Conservation (phyloP, 2,329 filamentous ascomycete species). For the Rutstroemia sydowiana region DNA sequence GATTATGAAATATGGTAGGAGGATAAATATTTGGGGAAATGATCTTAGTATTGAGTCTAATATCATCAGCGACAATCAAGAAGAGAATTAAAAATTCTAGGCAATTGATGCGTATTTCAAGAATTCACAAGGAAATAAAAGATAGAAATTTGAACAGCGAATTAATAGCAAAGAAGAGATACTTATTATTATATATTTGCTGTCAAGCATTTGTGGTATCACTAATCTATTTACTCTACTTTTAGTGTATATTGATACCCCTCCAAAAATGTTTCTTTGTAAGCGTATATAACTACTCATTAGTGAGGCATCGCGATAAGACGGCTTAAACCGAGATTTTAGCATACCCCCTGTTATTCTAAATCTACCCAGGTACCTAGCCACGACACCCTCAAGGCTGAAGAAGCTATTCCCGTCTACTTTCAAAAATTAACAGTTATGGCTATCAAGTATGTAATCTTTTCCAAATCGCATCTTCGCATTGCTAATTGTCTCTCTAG, state of each 20-base stretch:
- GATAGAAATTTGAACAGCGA: not conserved
- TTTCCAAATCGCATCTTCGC: not conserved
- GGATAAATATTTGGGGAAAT: not conserved
- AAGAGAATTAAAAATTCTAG: not conserved
- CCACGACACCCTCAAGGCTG: slow-evolving; percentile 10
- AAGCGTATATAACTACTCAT: not conserved
- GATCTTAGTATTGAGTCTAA: not conserved
- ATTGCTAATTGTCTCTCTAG: slow-evolving; percentile 40
- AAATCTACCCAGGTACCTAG: no score
- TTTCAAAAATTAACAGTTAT: slow-evolving; percentile 27
- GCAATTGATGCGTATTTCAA: not conserved
- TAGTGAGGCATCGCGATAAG: not conserved
- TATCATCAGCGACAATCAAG: not conserved
- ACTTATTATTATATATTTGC: not conserved
- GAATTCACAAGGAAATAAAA: slow-evolving; percentile 1
- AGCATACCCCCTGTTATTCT: not conserved
- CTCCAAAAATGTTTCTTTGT: slow-evolving; percentile 7
- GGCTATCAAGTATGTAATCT: slow-evolving; percentile 42
- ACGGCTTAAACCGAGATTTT: not conserved
- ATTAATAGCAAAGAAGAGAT: not conserved
- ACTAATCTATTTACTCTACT: no score
- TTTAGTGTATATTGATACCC: no score
- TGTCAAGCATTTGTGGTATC: slow-evolving; percentile 5
- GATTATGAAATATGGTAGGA: not conserved
- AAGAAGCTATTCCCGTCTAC: not conserved